Conservation (phyloP, 2,329 filamentous ascomycete genomes). For the Trichoderma semiorbis region DNA sequence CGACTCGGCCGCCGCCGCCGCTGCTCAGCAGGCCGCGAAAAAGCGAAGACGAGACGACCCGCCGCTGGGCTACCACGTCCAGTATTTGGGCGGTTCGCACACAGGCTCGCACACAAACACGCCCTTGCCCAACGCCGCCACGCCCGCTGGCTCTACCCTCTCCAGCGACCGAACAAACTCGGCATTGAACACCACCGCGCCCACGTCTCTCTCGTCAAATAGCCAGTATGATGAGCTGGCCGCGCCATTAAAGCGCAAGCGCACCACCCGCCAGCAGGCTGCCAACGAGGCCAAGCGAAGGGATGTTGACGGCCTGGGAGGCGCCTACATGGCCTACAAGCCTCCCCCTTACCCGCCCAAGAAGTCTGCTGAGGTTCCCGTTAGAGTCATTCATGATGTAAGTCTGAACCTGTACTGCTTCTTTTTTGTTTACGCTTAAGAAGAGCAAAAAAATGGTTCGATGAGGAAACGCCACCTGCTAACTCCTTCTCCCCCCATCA, state of each 20-base stretch:
- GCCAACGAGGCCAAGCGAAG: slow-evolving; percentile 79
- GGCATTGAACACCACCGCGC: slow-evolving; percentile 77
- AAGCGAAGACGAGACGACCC: slow-evolving; percentile 64
- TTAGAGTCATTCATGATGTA: slow-evolving; percentile 62
- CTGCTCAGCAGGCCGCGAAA: slow-evolving; percentile 59
- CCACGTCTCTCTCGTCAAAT: slow-evolving; percentile 70
- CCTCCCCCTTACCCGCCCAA: slow-evolving; percentile 85
- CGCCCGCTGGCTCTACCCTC: slow-evolving; percentile 65
- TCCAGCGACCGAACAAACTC: slow-evolving; percentile 84
- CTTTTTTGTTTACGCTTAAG: background rate
- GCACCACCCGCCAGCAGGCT: slow-evolving; percentile 69
- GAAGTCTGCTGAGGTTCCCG: slow-evolving; percentile 77
- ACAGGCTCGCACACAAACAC: slow-evolving; percentile 70
- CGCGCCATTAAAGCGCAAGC: slow-evolving; percentile 85
- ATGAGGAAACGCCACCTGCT: background rate
- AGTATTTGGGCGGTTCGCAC: slow-evolving; percentile 60
- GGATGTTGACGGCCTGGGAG: slow-evolving; percentile 66
- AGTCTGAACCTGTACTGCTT: slow-evolving; percentile 32
- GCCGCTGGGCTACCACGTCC: slow-evolving; percentile 72
- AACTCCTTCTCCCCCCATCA: background rate
- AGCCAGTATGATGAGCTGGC: slow-evolving; percentile 62
- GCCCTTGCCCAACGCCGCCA: slow-evolving; percentile 59
- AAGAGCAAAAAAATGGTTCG: background rate
- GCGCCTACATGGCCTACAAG: slow-evolving; percentile 74
- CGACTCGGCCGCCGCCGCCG: background rate